phyloP scores from a whole-genome alignment of 768 basidiomycete genomes.

The Chiua virens region DNA sequence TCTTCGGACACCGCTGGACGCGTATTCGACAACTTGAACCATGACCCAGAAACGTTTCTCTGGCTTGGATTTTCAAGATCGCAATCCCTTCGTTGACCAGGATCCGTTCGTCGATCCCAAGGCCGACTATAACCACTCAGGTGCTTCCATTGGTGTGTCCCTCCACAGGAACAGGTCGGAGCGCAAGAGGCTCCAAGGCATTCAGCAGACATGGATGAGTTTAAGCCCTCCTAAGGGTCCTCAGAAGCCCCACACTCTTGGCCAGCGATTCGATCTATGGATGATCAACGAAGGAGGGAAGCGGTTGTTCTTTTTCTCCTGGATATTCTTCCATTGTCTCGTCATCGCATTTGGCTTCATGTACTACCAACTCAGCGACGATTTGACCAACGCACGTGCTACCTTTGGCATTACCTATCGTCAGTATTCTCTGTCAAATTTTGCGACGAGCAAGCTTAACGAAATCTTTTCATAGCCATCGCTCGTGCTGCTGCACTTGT shows the following conservation, averaged over 20 bases:
- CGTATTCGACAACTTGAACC: slow-evolving; percentile 4
- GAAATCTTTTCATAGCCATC: slow-evolving; percentile 50
- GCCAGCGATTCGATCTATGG: slow-evolving; percentile 67
- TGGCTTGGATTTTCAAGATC: slow-evolving; percentile 70
- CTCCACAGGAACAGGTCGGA: slow-evolving; percentile 88
- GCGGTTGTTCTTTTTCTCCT: slow-evolving; percentile 75
- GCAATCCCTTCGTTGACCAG: slow-evolving; percentile 46
- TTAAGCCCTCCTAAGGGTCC: slow-evolving; percentile 25
- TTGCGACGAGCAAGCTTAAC: neutral
- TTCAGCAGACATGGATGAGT: slow-evolving; percentile 61
- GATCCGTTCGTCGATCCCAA: slow-evolving; percentile 44
- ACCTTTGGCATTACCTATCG: slow-evolving; percentile 79
- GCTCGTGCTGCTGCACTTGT: slow-evolving; percentile 88
- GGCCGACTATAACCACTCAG: slow-evolving; percentile 30
- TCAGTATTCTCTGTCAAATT: slow-evolving; percentile 35
- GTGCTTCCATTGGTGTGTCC: slow-evolving; percentile 36
- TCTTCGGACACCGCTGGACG: slow-evolving; percentile 16
- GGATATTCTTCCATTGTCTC: slow-evolving; percentile 78
- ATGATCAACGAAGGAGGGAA: slow-evolving; percentile 92
- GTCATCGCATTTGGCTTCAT: slow-evolving; percentile 76
- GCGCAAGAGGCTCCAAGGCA: slow-evolving; percentile 77
- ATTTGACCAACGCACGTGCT: slow-evolving; percentile 60
- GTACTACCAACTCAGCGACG: slow-evolving; percentile 81
- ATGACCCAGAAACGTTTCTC: slow-evolving; percentile 51
- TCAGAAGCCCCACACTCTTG: slow-evolving; percentile 39